Evolutionary conservation across 2,329 filamentous ascomycete genomes (phyloP).

Genomic region (Microcyclosporella mali): DNA sequence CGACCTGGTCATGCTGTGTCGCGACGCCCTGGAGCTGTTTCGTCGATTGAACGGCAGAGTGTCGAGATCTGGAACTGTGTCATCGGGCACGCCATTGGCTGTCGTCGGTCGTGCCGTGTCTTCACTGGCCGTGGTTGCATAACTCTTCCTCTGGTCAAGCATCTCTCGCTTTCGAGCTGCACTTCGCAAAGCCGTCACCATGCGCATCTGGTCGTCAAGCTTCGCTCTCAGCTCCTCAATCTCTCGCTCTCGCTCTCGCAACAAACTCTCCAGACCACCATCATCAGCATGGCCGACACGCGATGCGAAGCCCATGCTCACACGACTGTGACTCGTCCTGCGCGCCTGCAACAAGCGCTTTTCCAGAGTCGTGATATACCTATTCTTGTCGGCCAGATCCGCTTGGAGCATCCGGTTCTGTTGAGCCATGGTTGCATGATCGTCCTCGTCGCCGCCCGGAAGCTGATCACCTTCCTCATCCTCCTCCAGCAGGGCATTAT

Average conservation of each 20-base stretch:
- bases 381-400: conserved; percentile 94
- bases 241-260: conserved; percentile 87
- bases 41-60: conserved; percentile 13
- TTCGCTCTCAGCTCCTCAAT: conserved; percentile 85
- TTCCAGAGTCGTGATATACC: conserved; percentile 90
- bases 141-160: conserved; percentile 23
- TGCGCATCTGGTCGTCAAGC: conserved; percentile 90
- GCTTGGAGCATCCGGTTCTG: conserved; percentile 88
- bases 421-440: conserved; percentile 74
- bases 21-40: conserved; percentile 20
- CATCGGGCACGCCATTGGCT: conserved; percentile 10
- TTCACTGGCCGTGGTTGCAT: conserved; percentile 18
- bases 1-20: conserved; percentile 10
- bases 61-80: conserved; percentile 18
- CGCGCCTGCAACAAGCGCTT: conserved; percentile 86
- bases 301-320: conserved; percentile 64
- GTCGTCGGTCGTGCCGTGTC: conserved; percentile 13
- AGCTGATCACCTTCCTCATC: conserved; percentile 46
- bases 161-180: conserved; percentile 80
- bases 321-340: conserved; percentile 79
- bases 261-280: conserved; percentile 62
- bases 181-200: conserved; percentile 79
- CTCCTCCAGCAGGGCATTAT: conserved; percentile 30
- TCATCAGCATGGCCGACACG: conserved; percentile 51
- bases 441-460: conserved; percentile 64